These are phyloP conservation scores for Rhododendron kiyosumense DNA, from an alignment of 148 eudicot genomes.

Conservation along the genomic window DNA sequence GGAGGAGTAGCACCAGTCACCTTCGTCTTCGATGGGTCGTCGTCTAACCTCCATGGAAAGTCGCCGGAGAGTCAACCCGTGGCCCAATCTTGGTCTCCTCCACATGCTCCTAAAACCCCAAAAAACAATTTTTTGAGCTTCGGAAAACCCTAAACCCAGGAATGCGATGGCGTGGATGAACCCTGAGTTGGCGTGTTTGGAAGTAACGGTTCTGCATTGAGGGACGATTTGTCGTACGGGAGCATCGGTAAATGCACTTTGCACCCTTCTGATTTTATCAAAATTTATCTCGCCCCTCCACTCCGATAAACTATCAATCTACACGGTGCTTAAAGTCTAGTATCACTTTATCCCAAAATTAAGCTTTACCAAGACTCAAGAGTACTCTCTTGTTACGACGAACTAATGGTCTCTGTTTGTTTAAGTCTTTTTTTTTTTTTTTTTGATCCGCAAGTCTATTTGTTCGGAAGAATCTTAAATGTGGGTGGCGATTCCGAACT, in stretches of 20 bases:
- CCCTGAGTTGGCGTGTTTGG: background rate
- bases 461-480: background rate
- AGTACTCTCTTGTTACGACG: background rate
- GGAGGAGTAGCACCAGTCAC: conserved; percentile 76
- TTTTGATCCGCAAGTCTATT: too few species aligned
- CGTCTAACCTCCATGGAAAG: conserved; percentile 29
- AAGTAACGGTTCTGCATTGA: background rate
- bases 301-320: background rate
- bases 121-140: background rate
- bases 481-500: too few species aligned
- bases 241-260: background rate
- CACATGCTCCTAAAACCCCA: conserved; percentile 14
- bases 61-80: conserved; percentile 28
- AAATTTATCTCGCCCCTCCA: background rate
- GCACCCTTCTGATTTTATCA: background rate
- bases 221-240: too few species aligned
- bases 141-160: background rate
- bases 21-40: conserved; percentile 55
- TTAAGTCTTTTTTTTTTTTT: too few species aligned
- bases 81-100: conserved; percentile 17
- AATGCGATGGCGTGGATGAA: background rate
- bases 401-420: too few species aligned
- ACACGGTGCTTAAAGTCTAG: background rate
- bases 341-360: background rate
- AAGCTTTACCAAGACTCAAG: background rate